Evolutionary conservation across 108 stramenopile genomes (phyloP).

Genomic region (Nitzschia palea): DNA sequence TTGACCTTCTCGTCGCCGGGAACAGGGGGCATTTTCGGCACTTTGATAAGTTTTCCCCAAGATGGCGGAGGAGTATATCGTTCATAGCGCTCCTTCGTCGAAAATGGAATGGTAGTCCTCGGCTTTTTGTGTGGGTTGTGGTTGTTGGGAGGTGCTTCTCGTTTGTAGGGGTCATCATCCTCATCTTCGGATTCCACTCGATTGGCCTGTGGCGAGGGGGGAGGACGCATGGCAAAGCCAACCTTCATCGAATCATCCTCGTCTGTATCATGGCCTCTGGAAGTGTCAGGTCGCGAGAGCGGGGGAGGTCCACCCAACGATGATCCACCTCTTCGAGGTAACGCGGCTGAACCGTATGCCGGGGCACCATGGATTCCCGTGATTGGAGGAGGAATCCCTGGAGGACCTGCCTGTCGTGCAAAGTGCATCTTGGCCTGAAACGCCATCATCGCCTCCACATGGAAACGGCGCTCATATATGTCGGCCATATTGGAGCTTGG

Average conservation of each 20-base stretch:
- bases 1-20: neutral
- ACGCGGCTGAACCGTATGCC: too few species aligned
- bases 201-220: neutral
- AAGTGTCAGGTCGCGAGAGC: too few species aligned
- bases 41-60: constrained; percentile 13
- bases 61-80: constrained; percentile 5
- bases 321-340: too few species aligned
- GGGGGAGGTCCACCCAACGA: too few species aligned
- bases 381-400: neutral
- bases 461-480: constrained; percentile 7
- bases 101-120: neutral
- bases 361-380: too few species aligned
- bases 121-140: neutral
- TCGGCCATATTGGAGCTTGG: too few species aligned
- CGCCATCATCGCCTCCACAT: neutral
- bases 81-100: constrained; percentile 21
- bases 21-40: constrained; percentile 4
- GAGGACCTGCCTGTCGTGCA: neutral
- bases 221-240: neutral
- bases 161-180: neutral
- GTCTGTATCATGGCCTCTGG: too few species aligned
- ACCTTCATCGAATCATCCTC: too few species aligned
- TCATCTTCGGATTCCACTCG: neutral
- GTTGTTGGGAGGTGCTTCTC: too few species aligned
- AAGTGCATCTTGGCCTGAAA: constrained; percentile 5